Conservation (phyloP, 768 basidiomycete genomes). For the Leccinum imitatum region DNA sequence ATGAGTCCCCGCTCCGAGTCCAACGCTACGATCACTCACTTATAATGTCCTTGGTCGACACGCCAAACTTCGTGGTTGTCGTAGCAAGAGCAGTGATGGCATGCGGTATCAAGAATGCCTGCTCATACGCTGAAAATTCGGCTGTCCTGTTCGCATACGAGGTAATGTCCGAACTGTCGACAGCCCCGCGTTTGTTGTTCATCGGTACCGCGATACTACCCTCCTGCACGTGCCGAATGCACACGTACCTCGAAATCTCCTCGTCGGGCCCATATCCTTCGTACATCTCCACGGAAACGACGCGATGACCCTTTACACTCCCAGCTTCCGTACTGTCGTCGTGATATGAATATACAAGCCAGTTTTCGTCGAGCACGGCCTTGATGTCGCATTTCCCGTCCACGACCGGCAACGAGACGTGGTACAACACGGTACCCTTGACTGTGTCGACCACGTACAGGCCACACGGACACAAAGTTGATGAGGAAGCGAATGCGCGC, state of each 20-base stretch:
- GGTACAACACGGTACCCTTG: slow-evolving; percentile 77
- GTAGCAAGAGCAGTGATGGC: slow-evolving; percentile 67
- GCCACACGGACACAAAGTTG: slow-evolving; percentile 43
- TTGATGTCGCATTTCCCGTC: slow-evolving; percentile 60
- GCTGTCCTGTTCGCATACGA: slow-evolving; percentile 54
- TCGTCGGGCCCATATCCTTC: slow-evolving; percentile 70
- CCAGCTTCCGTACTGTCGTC: slow-evolving; percentile 52
- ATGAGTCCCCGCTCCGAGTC: no score
- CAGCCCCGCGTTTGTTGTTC: not conserved
- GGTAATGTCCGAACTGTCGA: slow-evolving; percentile 50
- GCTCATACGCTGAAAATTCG: slow-evolving; percentile 59
- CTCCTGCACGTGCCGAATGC: not conserved
- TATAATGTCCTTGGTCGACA: slow-evolving; percentile 82
- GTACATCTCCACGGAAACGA: slow-evolving; percentile 87
- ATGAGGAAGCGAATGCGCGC: not conserved
- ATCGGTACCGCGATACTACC: not conserved
- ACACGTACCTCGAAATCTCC: slow-evolving; percentile 66
- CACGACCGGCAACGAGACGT: slow-evolving; percentile 49
- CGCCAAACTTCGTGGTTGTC: slow-evolving; percentile 89
- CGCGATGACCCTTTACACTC: slow-evolving; percentile 61
- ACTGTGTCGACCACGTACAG: slow-evolving; percentile 78
- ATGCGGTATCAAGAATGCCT: slow-evolving; percentile 68
- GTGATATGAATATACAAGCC: slow-evolving; percentile 89
- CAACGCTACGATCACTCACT: slow-evolving; percentile 45
- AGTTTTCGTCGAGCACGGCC: slow-evolving; percentile 79